Evolutionary conservation across 352 stramenopile species (phyloP), one percentile per base, ranked within the genome.

Genomic region (Aphanomyces euteiches): DNA sequence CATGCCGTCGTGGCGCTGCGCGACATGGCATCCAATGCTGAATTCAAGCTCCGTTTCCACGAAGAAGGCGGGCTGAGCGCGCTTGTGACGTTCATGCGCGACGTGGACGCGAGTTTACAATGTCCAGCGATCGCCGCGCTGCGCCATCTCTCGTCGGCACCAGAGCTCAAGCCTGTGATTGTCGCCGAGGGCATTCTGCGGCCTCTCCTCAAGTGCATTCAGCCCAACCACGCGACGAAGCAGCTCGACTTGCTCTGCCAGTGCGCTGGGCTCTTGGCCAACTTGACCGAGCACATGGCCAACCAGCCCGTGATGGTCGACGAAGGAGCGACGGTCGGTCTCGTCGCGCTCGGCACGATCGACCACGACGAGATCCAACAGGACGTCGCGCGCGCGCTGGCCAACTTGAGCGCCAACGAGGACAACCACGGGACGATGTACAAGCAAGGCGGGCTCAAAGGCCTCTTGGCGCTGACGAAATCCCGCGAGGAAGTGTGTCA

Each of bases 381-480:
- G 78, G 96, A 98, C 72, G 90, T 94, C 45, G 88, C 88, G 36
- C 85, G 95, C 8, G 78, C 91, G 7, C 75, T 99, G 12, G 95
- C 95, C 4, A 98, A 98, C 69, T 66, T 98, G 15, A 92, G 83
- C 72, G 92, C 90, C 38, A 98, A 98, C 75, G 95, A 98, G 59
- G 93, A 98, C 69, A 97, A 95, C 74, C 95, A 98, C 78, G 47
- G 85, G n/a, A 73, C 79, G 1, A 85, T 98, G 7, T 98, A 98
- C 82, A 89, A 92, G 53, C 88, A 98, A 73, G 96, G 95, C 41
- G 95, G 82, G 0, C 73, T 99, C 28, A 82, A 94, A 71, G 93
- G 85, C 58, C 81, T 98, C 5, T 80, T 98, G 13, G 82, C 88
- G 8, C 82, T 98, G 0, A 98, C 89, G 0, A 86, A 95, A 47